A percentile compares a stretch with the other conserved stretches of the same genome.
These are phyloP conservation scores for Dactylellina leptospora DNA, from an alignment of 2,329 filamentous ascomycete species.

Conservation along the genomic window DNA sequence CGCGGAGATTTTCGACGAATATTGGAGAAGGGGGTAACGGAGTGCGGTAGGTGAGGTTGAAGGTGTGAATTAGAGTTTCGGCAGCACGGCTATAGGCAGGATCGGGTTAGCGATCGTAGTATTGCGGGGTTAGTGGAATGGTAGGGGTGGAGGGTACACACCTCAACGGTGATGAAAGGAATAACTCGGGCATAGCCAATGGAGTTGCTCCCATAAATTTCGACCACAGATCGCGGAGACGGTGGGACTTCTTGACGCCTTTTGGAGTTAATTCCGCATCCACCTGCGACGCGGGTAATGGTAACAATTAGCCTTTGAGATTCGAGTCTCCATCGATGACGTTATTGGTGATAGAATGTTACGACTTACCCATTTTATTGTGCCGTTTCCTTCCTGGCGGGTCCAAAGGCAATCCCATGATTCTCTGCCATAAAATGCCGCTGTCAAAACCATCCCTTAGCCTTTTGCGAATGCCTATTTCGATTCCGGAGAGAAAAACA, in stretches of 20 bases:
- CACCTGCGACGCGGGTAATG: constrained; percentile 27
- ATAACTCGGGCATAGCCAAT: constrained; percentile 36
- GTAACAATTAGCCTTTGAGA: too few relatives aligned
- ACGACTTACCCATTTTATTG: constrained; percentile 41
- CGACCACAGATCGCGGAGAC: constrained; percentile 32
- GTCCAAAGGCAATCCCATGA: constrained; percentile 49
- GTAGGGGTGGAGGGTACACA: constrained; percentile 3
- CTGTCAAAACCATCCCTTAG: constrained; percentile 5
- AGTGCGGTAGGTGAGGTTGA: constrained; percentile 31
- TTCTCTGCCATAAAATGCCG: constrained; percentile 44
- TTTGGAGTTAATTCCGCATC: constrained; percentile 44
- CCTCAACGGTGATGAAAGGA: constrained; percentile 50
- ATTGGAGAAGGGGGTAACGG: constrained; percentile 40
- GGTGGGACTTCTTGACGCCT: constrained; percentile 30
- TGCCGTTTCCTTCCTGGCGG: constrained; percentile 51
- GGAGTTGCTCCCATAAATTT: constrained; percentile 28
- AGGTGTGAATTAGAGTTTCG: constrained; percentile 43
- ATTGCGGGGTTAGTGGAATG: background rate
- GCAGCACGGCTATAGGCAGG: constrained; percentile 32
- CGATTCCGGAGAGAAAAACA: constrained; percentile 23
- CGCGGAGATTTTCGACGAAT: constrained; percentile 48
- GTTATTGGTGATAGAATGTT: too few relatives aligned
- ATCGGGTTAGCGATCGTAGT: constrained; percentile 11
- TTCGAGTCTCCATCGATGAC: too few relatives aligned
- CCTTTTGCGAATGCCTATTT: constrained; percentile 1